Conservation (phyloP, 2,329 filamentous ascomycete species). For the Ophiostoma tasmaniense region DNA sequence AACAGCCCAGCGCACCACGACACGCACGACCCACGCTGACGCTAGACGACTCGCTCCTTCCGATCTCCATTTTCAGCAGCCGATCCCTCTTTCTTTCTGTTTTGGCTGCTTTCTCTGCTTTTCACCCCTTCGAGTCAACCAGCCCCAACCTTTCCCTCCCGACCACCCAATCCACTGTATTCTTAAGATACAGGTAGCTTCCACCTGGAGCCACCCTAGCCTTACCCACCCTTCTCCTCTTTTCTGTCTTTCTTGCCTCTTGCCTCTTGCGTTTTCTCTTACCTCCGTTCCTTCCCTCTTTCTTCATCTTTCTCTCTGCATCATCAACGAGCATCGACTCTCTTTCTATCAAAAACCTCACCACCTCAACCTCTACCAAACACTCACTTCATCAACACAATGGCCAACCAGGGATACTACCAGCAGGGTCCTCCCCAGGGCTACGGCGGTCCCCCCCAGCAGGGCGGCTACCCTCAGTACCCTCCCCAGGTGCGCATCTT, state of each 20-base stretch:
- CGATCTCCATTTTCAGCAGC: neutral
- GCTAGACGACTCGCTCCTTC: neutral
- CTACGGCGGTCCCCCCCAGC: slow-evolving; percentile 18
- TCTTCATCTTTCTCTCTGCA: neutral
- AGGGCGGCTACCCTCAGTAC: slow-evolving; percentile 32
- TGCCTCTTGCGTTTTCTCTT: neutral
- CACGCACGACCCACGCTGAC: neutral
- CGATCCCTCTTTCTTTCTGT: neutral
- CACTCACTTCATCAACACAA: slow-evolving; percentile 17
- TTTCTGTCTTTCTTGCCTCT: neutral
- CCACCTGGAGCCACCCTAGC: neutral
- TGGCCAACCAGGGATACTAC: slow-evolving; percentile 33
- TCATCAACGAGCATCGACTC: neutral
- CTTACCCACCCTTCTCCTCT: neutral
- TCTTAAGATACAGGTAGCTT: neutral
- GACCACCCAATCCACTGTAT: neutral
- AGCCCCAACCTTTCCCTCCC: neutral
- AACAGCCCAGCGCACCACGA: neutral
- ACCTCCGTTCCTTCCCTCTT: neutral
- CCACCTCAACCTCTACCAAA: neutral
- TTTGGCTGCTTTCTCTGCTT: neutral
- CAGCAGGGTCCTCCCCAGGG: slow-evolving; percentile 27
- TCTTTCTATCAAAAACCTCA: neutral
- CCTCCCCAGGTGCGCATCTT: slow-evolving; percentile 33
- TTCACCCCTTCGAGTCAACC: neutral